A percentile compares a stretch with the other conserved stretches of the same genome.
phyloP scores from a whole-genome alignment of 805 yeast genomes.

The Barnettozyma vustinii region DNA sequence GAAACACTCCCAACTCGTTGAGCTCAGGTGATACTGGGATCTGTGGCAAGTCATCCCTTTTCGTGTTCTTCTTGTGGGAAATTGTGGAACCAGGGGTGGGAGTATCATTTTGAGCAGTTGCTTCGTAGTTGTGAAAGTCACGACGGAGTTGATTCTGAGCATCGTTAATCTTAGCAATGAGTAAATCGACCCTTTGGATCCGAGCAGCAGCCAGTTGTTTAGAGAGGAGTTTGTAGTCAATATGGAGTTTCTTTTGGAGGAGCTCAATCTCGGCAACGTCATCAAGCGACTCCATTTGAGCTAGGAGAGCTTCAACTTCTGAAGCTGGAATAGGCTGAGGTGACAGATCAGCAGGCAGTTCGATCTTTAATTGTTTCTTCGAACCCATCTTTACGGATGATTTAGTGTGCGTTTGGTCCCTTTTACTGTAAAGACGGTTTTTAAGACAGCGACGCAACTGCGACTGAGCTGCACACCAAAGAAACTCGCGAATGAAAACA shows the following conservation, averaged over 20 bases:
- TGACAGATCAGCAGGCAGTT: background rate
- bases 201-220: constrained; percentile 27
- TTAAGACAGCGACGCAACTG: background rate
- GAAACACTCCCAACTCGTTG: constrained; percentile 17
- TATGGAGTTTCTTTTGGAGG: constrained; percentile 23
- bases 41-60: constrained; percentile 7
- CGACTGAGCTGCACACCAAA: background rate
- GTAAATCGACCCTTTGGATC: constrained; percentile 27
- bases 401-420: too few species aligned
- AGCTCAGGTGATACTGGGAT: constrained; percentile 12
- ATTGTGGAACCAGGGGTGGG: constrained; percentile 9
- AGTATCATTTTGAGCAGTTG: constrained; percentile 13
- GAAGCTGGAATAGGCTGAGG: background rate
- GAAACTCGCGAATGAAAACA: background rate
- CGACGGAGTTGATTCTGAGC: constrained; percentile 21
- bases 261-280: constrained; percentile 17
- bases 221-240: constrained; percentile 29
- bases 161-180: constrained; percentile 29
- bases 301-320: constrained; percentile 6
- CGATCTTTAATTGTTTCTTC: background rate
- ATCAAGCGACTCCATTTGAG: constrained; percentile 1
- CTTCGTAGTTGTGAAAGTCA: constrained; percentile 17
- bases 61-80: constrained; percentile 9
- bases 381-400: background rate
- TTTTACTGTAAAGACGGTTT: too few species aligned